These are phyloP conservation scores for Saussurea involucrata DNA, from an alignment of 129 eudicot species.

Conservation along the genomic window DNA sequence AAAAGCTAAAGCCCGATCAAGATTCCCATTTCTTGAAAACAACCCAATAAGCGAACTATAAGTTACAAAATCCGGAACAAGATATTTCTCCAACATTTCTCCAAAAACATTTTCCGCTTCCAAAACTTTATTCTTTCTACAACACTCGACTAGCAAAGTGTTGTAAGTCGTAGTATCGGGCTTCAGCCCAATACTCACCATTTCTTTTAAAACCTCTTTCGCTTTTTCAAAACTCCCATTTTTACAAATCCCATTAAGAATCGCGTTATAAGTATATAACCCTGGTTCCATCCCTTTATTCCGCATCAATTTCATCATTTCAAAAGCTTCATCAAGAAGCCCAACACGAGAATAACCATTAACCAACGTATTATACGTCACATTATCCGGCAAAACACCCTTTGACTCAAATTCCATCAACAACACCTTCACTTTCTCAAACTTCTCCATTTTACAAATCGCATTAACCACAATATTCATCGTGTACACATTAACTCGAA, in stretches of 20 bases:
- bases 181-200: constrained; percentile 39
- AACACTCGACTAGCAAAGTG: constrained; percentile 57
- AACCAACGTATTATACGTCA: constrained; percentile 75
- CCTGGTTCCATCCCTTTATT: constrained; percentile 50
- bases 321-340: constrained; percentile 48
- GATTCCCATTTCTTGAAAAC: constrained; percentile 52
- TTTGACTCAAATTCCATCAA: constrained; percentile 47
- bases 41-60: constrained; percentile 62
- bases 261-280: constrained; percentile 58
- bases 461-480: constrained; percentile 76
- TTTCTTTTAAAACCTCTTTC: constrained; percentile 50
- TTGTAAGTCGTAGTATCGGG: constrained; percentile 74
- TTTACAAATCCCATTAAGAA: constrained; percentile 67
- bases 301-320: constrained; percentile 38
- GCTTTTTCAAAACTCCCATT: constrained; percentile 44
- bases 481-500: constrained; percentile 46
- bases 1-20: constrained; percentile 51
- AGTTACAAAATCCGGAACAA: constrained; percentile 63
- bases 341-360: constrained; percentile 61
- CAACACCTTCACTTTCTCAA: constrained; percentile 34
- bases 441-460: constrained; percentile 58
- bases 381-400: constrained; percentile 64
- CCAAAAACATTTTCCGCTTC: constrained; percentile 43
- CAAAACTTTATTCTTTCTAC: constrained; percentile 35
- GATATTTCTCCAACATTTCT: constrained; percentile 42